A percentile compares a stretch with the other conserved stretches of the same genome.
These are phyloP conservation scores for Linum usitatissimum DNA, from an alignment of 345 rosid genomes.

Conservation along the genomic window DNA sequence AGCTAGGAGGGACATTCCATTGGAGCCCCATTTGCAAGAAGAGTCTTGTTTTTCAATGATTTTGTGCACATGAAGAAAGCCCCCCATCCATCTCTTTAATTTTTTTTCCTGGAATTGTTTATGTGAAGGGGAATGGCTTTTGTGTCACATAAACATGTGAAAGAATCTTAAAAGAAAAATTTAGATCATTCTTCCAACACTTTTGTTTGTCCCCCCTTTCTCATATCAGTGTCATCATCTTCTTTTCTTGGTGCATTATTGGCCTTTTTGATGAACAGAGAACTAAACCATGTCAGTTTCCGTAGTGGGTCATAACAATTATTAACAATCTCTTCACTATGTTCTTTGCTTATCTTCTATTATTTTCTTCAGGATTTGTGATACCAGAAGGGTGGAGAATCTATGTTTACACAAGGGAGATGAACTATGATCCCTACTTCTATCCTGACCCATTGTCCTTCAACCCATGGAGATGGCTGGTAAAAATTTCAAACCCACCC, in stretches of 20 bases:
- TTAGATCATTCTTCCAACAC: not conserved
- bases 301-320: not conserved
- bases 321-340: not conserved
- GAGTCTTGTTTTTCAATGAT: not conserved
- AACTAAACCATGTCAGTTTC: not conserved
- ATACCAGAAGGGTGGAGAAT: constrained; percentile 96
- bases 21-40: not conserved
- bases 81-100: not conserved
- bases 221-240: too few relatives aligned
- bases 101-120: not conserved
- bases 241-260: not conserved
- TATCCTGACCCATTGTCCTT: constrained; percentile 57
- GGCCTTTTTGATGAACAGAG: not conserved
- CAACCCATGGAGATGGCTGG: constrained; percentile 92
- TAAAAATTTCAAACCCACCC: constrained; percentile 13
- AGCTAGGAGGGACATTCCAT: not conserved
- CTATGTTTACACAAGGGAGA: constrained; percentile 66
- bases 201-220: not conserved
- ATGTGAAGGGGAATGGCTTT: too few relatives aligned
- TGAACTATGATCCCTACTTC: constrained; percentile 53
- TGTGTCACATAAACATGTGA: not conserved
- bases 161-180: not conserved
- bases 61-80: not conserved
- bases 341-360: not conserved
- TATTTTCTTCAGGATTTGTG: constrained; percentile 39